Evolutionary conservation across 306 rosid species (phyloP).

Genomic region (Biancaea sappan): DNA sequence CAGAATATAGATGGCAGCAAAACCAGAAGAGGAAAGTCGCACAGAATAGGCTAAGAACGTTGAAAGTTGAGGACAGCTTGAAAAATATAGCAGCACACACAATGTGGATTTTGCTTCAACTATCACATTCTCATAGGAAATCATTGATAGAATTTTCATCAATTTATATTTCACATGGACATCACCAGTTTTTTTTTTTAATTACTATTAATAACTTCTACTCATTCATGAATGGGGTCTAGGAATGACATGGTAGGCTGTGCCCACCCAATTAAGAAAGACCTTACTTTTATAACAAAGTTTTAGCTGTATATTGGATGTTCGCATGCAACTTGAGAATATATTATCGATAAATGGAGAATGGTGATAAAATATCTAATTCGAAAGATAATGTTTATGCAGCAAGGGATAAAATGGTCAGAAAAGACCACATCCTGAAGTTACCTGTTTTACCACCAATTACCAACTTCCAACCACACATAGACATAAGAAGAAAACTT

Average conservation of each 20-base stretch:
- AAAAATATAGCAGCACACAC: constrained; percentile 17
- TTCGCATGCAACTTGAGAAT: background rate
- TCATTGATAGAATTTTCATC: background rate
- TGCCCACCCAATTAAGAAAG: background rate
- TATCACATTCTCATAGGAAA: background rate
- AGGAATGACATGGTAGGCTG: too few relatives aligned
- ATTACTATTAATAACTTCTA: too few relatives aligned
- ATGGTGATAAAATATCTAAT: background rate
- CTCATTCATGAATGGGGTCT: too few relatives aligned
- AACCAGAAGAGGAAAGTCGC: constrained; percentile 2
- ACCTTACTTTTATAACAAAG: background rate
- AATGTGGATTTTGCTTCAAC: constrained; percentile 2
- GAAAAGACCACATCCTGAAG: background rate
- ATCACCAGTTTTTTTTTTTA: background rate
- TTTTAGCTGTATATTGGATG: background rate
- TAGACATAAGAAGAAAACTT: background rate
- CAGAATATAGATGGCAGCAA: background rate
- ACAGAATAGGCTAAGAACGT: background rate
- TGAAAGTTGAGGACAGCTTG: background rate
- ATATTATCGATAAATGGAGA: background rate
- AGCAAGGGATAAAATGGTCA: background rate
- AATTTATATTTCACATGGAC: too few relatives aligned
- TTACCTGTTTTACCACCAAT: background rate
- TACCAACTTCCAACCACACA: background rate
- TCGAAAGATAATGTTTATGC: background rate